Evolutionary conservation across 805 yeast species (phyloP).

Genomic region (Pichia gijzeniarum): DNA sequence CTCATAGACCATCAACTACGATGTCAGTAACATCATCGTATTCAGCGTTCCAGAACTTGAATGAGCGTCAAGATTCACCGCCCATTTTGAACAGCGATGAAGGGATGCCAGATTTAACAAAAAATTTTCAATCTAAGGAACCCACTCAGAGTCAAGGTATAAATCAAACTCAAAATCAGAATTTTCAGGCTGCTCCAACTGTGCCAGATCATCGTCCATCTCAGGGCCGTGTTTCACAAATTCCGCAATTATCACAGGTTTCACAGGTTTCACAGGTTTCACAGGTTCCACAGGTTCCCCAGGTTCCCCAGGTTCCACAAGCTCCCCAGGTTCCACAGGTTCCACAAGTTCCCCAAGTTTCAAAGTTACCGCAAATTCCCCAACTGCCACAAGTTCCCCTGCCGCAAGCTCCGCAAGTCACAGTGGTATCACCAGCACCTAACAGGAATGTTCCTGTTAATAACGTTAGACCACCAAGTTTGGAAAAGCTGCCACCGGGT

Average conservation of each 20-base stretch:
- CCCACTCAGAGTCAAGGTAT: too few relatives aligned
- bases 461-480: slow-evolving; percentile 8
- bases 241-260: slow-evolving; percentile 1
- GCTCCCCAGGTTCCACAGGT: slow-evolving; percentile 4
- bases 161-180: too few relatives aligned
- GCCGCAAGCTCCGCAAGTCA: not conserved
- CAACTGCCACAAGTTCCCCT: not conserved
- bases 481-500: slow-evolving; percentile 31
- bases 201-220: too few relatives aligned
- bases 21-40: not conserved
- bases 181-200: too few relatives aligned
- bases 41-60: not conserved
- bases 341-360: slow-evolving; percentile 1
- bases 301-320: slow-evolving; percentile 1
- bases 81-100: too few relatives aligned
- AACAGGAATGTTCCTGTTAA: not conserved
- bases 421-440: too few relatives aligned
- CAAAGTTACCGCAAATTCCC: not conserved
- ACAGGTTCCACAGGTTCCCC: slow-evolving; percentile 3
- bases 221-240: not conserved
- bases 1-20: slow-evolving; percentile 2
- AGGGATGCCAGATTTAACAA: too few relatives aligned
- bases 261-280: slow-evolving; percentile 3
- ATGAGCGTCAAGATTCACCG: too few relatives aligned
- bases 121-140: too few relatives aligned